Base-by-base conservation (phyloP, 129 eudicot species). In the Kitagawia praeruptora region DNA sequence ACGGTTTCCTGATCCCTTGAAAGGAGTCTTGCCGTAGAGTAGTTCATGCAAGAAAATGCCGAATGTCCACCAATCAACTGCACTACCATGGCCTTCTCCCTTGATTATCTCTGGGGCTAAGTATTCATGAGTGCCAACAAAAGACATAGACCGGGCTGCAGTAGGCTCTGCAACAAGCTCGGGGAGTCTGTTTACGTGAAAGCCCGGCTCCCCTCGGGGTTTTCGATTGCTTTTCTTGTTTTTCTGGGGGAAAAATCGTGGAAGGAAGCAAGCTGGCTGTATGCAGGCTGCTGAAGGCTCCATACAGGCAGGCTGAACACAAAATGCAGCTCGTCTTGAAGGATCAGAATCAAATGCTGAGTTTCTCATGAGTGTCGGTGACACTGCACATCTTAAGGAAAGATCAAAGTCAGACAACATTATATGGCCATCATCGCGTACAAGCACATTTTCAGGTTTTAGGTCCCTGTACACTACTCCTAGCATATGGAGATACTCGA, bases 391-490 rank as follows among this genome's bases (percentile, higher is more conserved):
- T 88, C 97, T 81, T 31, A 94, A 85, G 28, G 98, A 91, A 49
- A 94, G 97, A 84, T 94, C 98, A 47, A 94, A 94, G 76, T 94
- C 97, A 12, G 98, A 93, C 8, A 94, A 87, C 98, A 91, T 93
- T 75, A 93, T 93, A 82, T 93, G 98, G 80, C 98, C 98, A 73
- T 93, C 98, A 31, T 93, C 98, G 2, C 98, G 97, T 69, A 93
- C 96, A 28, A 93, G 88, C 70, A 93, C 95, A 53, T 93, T 93
- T 85, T 93, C 98, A 0, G 98, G 98, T 85, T 93, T 93, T 34
- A 93, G 86, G 85, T 93, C 98, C 54, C 98, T 45, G 89, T 93
- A 93, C 31, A 94, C 97, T 37, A 94, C 93, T 84, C 98, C 98
- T 37, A 94, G 96, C 98, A 94, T 94, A 84, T 94, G 98, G 37